These are phyloP conservation scores for Sporothrix pallida DNA, from an alignment of 2,329 filamentous ascomycete genomes.

Conservation along the genomic window DNA sequence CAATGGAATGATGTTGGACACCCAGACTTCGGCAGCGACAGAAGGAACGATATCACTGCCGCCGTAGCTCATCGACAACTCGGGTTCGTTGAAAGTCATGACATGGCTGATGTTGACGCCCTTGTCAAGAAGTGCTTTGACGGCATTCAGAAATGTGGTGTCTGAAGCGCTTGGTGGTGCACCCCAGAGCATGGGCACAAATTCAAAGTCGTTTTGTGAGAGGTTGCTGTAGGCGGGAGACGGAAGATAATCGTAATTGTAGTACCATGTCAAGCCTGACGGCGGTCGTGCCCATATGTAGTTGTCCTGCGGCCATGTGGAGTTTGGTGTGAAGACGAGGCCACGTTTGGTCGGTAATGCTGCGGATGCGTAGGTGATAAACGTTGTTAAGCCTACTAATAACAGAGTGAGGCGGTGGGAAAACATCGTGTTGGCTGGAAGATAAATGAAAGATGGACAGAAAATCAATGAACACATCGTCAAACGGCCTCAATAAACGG, in stretches of 20 bases:
- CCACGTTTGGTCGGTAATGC: constrained; percentile 68
- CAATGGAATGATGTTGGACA: constrained; percentile 72
- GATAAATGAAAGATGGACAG: neutral
- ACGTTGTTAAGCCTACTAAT: constrained; percentile 31
- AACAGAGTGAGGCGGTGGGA: neutral
- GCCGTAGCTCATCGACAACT: constrained; percentile 60
- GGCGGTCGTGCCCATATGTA: constrained; percentile 63
- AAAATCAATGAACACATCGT: neutral
- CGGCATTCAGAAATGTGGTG: constrained; percentile 65
- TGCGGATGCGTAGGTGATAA: constrained; percentile 39
- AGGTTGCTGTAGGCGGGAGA: constrained; percentile 57
- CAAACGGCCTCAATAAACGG: neutral
- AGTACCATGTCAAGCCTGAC: constrained; percentile 79
- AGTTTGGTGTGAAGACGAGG: constrained; percentile 69
- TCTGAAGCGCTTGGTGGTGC: constrained; percentile 54
- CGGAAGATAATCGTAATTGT: constrained; percentile 72
- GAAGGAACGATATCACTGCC: constrained; percentile 67
- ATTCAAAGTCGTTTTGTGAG: constrained; percentile 66
- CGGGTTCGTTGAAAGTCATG: constrained; percentile 81
- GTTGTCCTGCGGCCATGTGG: constrained; percentile 64
- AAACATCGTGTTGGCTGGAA: neutral
- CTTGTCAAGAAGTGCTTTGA: constrained; percentile 60
- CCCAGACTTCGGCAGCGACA: constrained; percentile 71
- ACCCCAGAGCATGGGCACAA: constrained; percentile 83
- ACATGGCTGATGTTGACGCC: constrained; percentile 68